Base-by-base conservation (phyloP, 2,329 filamentous ascomycete species). In the Trichoderma arundinaceum region DNA sequence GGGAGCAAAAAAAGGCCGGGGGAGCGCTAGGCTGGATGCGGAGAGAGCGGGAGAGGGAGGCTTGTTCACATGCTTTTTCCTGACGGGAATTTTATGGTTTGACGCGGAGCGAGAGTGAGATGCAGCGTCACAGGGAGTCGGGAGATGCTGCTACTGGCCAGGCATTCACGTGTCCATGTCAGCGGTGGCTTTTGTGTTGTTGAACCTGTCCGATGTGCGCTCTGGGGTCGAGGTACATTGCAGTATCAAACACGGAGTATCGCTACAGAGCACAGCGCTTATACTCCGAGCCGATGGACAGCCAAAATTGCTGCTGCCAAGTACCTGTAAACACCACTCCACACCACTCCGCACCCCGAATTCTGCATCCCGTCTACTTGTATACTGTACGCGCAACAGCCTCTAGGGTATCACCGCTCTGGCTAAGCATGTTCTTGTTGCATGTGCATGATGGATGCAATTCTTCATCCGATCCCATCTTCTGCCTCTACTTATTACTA, bases 61-160 rank as follows among this genome's bases (percentile, higher is more conserved):
- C 41, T 28, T 41, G 33, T 64, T 64, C 60, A 63, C 60, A 63
- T 63, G 60, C 49, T 63, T 63, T 63, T 60, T 35, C 4, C 22
- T 28, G 22, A 28, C 22, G 22, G 22, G 22, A 28, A 28, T 28
- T 28, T 28, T 28, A 28, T 28, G 22, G 22, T 28, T 28, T 28
- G 4, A 22, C 7, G 17, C 13, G 39, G 12, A 35, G 35, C 17
- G 35, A 44, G 57, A 33, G 44, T 49, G 13, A 5, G 41, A 4
- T 48, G 44, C 6, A 19, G 1, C n/a, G 41, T 17, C 5, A 22
- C n/a, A 35, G 8, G 6, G 5, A 41, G 54, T 12, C 33, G 56
- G 28, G 22, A 19, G 53, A 56, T 32, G 32, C 33, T 12, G 10
- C 12, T 52, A 22, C 13, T 12, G 32, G 33, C 13, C 4, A 38